Conservation (phyloP, 140 eudicot genomes). For the Anethum foeniculum region DNA sequence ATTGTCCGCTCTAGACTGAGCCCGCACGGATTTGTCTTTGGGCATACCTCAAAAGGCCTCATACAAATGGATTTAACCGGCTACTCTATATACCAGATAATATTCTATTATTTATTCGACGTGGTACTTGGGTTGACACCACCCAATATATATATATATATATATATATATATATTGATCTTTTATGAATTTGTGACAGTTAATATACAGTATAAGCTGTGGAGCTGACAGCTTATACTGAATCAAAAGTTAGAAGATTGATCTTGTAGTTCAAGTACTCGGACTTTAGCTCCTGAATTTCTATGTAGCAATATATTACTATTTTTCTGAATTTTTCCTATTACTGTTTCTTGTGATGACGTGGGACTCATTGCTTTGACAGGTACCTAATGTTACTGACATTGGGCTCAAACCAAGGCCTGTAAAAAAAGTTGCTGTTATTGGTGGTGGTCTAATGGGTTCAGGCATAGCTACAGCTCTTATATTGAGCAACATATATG, state of each 20-base stretch:
- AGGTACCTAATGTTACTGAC: constrained; percentile 79
- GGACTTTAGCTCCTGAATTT: background rate
- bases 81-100: too few species aligned
- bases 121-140: too few species aligned
- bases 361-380: constrained; percentile 3
- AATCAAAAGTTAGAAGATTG: background rate
- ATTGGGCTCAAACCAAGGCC: constrained; percentile 46
- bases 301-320: background rate
- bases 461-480: constrained; percentile 69
- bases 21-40: too few species aligned
- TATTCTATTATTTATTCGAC: too few species aligned
- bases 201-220: background rate
- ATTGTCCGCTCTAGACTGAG: too few species aligned
- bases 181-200: background rate
- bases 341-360: background rate
- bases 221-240: background rate
- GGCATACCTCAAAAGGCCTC: too few species aligned
- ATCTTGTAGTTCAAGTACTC: background rate
- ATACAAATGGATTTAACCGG: too few species aligned
- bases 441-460: constrained; percentile 81
- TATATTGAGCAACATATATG: constrained; percentile 42
- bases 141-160: too few species aligned
- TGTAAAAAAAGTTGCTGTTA: constrained; percentile 53
- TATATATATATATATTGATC: too few species aligned
- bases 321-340: background rate